Percentiles rank a stretch among this genome's conserved stretches.
These are phyloP conservation scores for Paspalum vaginatum DNA, from an alignment of 176 grass and related monocot species.

Conservation along the genomic window DNA sequence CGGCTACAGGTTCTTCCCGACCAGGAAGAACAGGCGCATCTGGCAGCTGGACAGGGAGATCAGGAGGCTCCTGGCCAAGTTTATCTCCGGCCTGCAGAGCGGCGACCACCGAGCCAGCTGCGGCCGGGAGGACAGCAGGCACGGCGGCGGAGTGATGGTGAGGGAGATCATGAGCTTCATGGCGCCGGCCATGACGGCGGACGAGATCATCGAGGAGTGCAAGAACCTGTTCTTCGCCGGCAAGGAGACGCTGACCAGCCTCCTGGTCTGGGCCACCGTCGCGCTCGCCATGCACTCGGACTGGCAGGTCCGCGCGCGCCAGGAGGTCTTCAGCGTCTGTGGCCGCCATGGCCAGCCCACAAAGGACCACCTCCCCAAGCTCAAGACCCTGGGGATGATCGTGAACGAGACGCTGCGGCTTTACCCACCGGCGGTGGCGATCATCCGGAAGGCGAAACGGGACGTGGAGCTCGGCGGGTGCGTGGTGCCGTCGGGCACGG, in stretches of 20 bases:
- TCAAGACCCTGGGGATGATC: conserved; percentile 78
- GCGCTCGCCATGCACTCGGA: conserved; percentile 92
- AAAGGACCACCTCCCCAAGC: conserved; percentile 76
- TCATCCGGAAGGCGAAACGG: conserved; percentile 67
- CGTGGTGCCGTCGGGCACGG: conserved; percentile 84
- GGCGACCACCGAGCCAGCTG: neutral
- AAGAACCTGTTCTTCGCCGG: conserved; percentile 97
- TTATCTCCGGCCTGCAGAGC: conserved; percentile 48
- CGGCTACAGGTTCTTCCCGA: conserved; percentile 89
- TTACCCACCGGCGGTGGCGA: conserved; percentile 91
- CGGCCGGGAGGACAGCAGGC: neutral
- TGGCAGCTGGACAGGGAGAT: conserved; percentile 86
- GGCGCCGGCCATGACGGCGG: conserved; percentile 46
- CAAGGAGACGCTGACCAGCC: conserved; percentile 74
- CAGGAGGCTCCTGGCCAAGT: conserved; percentile 51
- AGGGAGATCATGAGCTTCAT: conserved; percentile 79
- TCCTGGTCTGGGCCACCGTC: conserved; percentile 90
- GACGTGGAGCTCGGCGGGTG: conserved; percentile 76
- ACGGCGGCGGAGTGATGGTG: conserved; percentile 23
- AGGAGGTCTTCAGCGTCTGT: conserved; percentile 76
- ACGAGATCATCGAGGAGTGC: conserved; percentile 84
- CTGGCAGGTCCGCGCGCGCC: conserved; percentile 84
- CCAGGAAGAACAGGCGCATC: conserved; percentile 59
- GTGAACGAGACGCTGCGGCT: conserved; percentile 88
- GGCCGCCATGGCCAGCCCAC: conserved; percentile 55